Conservation (phyloP, 2,329 filamentous ascomycete genomes). For the Alternaria consortialis region DNA sequence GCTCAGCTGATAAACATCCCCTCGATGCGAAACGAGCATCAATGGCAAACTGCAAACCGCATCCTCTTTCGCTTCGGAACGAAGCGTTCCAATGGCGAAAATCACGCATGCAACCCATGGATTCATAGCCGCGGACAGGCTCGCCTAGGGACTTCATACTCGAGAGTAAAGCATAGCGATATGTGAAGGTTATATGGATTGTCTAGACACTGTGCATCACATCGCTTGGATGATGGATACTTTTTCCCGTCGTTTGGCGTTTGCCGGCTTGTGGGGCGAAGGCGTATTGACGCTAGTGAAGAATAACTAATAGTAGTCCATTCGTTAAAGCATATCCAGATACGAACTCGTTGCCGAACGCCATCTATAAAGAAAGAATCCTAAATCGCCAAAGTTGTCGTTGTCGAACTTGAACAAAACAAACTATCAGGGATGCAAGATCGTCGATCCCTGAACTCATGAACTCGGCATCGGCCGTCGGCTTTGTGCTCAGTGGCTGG, state of each 20-base stretch:
- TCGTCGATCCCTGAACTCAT: neutral
- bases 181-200: neutral
- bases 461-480: neutral
- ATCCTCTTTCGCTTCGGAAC: slow-evolving; percentile 4
- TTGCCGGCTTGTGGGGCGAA: neutral
- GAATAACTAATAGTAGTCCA: neutral
- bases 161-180: neutral
- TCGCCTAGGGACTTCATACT: slow-evolving; percentile 10
- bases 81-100: slow-evolving; percentile 43
- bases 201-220: neutral
- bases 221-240: slow-evolving; percentile 2
- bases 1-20: neutral
- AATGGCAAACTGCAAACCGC: slow-evolving; percentile 10
- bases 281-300: neutral
- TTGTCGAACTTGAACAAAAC: neutral
- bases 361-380: neutral
- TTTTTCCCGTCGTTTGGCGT: neutral
- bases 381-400: neutral
- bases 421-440: neutral
- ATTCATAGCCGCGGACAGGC: slow-evolving; percentile 7
- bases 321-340: neutral
- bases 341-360: neutral
- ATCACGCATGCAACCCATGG: slow-evolving; percentile 40
- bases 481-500: neutral
- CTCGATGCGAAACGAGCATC: slow-evolving; percentile 1